Evolutionary conservation across 495 filamentous ascomycete species (phyloP).

Genomic region (Hyaloscypha bicolor): DNA sequence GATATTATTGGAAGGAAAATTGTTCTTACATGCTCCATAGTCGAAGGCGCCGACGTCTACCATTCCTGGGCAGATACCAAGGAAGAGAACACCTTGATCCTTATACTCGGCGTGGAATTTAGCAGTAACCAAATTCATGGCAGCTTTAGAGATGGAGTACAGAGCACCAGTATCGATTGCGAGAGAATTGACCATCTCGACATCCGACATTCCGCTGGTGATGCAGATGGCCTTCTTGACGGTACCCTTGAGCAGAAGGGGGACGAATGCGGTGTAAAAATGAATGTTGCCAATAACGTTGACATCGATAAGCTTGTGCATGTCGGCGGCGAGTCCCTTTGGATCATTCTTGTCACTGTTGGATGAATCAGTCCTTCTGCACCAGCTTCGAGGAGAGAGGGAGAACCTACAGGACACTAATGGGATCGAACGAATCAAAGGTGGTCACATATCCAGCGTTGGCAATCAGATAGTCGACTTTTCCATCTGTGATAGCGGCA

Average conservation of each 20-base stretch:
- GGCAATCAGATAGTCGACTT: too few species aligned
- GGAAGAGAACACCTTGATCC: constrained; percentile 53
- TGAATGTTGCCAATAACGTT: constrained; percentile 56
- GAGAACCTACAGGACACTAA: too few species aligned
- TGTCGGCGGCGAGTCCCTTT: too few species aligned
- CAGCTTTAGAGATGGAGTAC: constrained; percentile 48
- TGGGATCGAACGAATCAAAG: too few species aligned
- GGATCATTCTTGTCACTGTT: too few species aligned
- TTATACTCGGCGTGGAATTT: constrained; percentile 55
- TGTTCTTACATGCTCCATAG: too few species aligned
- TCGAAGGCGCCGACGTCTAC: constrained; percentile 4
- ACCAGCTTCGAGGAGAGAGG: too few species aligned
- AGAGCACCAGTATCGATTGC: constrained; percentile 32
- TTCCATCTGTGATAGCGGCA: too few species aligned
- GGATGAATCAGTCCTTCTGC: too few species aligned
- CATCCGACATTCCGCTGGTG: constrained; percentile 49
- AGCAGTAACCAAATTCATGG: constrained; percentile 44
- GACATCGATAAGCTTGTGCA: too few species aligned
- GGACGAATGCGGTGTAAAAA: constrained; percentile 53
- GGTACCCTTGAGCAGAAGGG: constrained; percentile 50
- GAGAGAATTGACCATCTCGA: constrained; percentile 38
- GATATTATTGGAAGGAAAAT: too few species aligned
- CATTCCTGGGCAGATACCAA: constrained; percentile 50
- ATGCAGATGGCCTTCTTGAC: constrained; percentile 59
- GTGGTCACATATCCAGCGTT: too few species aligned